A percentile compares a stretch with the other conserved stretches of the same genome.
These are phyloP conservation scores for Phytophthora cajani DNA, from an alignment of 352 stramenopile species.

Conservation along the genomic window DNA sequence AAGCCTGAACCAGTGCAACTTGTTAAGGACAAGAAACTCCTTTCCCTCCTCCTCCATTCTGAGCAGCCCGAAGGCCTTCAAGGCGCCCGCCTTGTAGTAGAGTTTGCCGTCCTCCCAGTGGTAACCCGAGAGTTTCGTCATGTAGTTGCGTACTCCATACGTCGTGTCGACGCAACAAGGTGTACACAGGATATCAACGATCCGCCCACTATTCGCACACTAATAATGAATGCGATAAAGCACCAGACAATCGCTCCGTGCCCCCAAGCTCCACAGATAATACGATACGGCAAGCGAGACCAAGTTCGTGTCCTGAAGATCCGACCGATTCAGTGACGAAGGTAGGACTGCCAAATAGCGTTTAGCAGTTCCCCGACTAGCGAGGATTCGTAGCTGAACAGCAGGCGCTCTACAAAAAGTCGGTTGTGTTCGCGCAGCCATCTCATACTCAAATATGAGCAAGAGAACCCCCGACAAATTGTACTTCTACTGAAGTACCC, in stretches of 20 bases:
- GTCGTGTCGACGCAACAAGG: conserved; percentile 19
- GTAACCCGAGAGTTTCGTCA: conserved; percentile 19
- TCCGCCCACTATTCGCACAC: conserved; percentile 7
- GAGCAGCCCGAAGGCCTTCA: conserved; percentile 29
- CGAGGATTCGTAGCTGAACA: conserved; percentile 12
- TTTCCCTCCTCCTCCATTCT: conserved; percentile 22
- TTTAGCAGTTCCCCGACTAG: not conserved
- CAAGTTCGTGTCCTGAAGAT: not conserved
- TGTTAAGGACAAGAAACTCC: conserved; percentile 23
- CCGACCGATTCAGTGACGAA: conserved; percentile 13
- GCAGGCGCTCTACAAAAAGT: conserved; percentile 3
- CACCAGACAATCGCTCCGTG: conserved; percentile 8
- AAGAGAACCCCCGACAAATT: conserved; percentile 14
- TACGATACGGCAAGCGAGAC: conserved; percentile 9
- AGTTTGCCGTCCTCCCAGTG: conserved; percentile 12
- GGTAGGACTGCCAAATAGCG: conserved; percentile 4
- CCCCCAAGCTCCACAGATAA: conserved; percentile 18
- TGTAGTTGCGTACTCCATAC: conserved; percentile 8
- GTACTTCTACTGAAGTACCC: too few species aligned
- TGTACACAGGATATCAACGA: conserved; percentile 1
- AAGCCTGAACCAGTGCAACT: conserved; percentile 22
- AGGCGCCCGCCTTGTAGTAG: conserved; percentile 7
- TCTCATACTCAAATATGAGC: conserved; percentile 3
- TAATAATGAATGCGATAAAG: conserved; percentile 17
- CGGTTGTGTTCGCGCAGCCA: conserved; percentile 7